Evolutionary conservation across 441 rosid genomes (phyloP), one percentile per base, ranked within the genome.

Genomic region (Flueggea neowawraea): DNA sequence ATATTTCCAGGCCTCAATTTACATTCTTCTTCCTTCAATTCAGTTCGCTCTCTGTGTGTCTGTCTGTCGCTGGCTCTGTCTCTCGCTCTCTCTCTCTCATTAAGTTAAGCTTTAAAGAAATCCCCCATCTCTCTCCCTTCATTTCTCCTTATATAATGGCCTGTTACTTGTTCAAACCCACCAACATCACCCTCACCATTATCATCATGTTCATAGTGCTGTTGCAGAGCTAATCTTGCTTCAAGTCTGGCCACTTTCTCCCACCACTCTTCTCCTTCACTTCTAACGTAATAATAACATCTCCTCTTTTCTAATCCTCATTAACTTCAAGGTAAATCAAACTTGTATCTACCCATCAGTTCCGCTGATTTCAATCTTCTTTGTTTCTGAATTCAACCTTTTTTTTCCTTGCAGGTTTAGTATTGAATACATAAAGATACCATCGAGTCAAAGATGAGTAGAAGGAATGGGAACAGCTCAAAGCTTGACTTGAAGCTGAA

Each of bases 401-500:
- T 36, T 36, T 8, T 36, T 36, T 36, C 4, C 41, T 36, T 36
- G 41, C 41, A 36, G 41, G 41, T 36, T 36, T 36, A 36, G 41
- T 36, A 5, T 36, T 36, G 41, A 8, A 36, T 36, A 36, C 41
- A 36, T 5, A 36, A 5, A 36, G 41, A 36, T 36, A 36, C 41
- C 41, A 47, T 12, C 3, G 1, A 2, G 1, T 11, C 50, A 47
- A 47, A 47, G 31, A 93, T 90, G 98, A 93, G 95, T 66, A 79
- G 88, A 50, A 78, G 92, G 64, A 83, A 74, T 57, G 77, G 78
- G 31, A 84, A 69, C 67, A 62, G 73, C 12, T 89, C 91, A 14
- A 91, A 81, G 78, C 83, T 95, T 7, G 98, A 95, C 67, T 68
- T 91, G 77, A 91, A 89, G 80, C 87, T 91, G 82, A 89, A 91